A percentile compares a stretch with the other conserved stretches of the same genome.
Conservation (phyloP, 2,329 filamentous ascomycete genomes). For the Shiraia bambusicola region DNA sequence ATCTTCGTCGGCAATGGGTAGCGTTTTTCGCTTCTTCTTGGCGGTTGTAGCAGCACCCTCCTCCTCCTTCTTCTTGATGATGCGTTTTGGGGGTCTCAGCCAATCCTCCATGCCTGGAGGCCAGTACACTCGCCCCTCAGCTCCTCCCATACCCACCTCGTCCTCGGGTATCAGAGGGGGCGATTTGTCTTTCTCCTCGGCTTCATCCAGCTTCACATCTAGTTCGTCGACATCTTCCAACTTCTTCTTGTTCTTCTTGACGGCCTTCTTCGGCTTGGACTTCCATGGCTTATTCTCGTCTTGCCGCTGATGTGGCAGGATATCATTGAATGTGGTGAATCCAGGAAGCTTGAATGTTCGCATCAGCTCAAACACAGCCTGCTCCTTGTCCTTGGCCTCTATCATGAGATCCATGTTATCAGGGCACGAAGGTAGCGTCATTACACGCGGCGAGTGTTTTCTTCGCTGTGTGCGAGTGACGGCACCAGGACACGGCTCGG, state of each 20-base stretch:
- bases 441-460: constrained; percentile 81
- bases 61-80: constrained; percentile 58
- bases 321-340: constrained; percentile 71
- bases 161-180: constrained; percentile 58
- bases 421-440: constrained; percentile 77
- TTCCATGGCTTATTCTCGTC: constrained; percentile 67
- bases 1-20: constrained; percentile 19
- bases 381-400: constrained; percentile 96
- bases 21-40: constrained; percentile 37
- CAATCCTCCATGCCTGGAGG: constrained; percentile 87
- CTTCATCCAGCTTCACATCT: constrained; percentile 48
- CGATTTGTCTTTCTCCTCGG: constrained; percentile 39
- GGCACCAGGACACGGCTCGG: constrained; percentile 74
- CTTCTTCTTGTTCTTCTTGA: constrained; percentile 51
- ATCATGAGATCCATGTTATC: constrained; percentile 96
- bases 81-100: constrained; percentile 77
- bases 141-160: constrained; percentile 84
- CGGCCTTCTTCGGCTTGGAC: constrained; percentile 44
- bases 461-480: constrained; percentile 76
- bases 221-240: constrained; percentile 38
- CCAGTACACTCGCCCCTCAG: constrained; percentile 83
- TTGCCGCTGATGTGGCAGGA: constrained; percentile 72
- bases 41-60: constrained; percentile 29
- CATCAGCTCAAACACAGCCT: constrained; percentile 94
- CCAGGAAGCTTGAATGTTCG: constrained; percentile 81